These are phyloP conservation scores for Craterostigma plantagineum DNA, from an alignment of 257 asterid genomes.

Conservation along the genomic window DNA sequence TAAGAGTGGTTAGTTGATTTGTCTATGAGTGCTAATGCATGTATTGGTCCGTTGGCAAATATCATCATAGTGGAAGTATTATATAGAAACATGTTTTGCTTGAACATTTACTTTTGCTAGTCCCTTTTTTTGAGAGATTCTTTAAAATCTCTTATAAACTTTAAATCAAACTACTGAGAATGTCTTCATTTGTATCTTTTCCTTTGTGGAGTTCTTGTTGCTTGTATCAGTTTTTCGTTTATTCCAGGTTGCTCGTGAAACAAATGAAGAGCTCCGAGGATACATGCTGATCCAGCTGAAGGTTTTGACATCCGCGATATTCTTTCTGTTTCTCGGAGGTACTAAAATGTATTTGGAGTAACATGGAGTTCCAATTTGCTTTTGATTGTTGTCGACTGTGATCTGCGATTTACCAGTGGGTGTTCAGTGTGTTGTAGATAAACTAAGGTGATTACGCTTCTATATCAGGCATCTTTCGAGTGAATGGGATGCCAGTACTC, in stretches of 20 bases:
- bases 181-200: constrained; percentile 5
- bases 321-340: constrained; percentile 83
- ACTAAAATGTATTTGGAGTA: constrained; percentile 7
- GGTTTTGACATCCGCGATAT: constrained; percentile 82
- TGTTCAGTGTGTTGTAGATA: no score
- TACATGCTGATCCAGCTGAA: constrained; percentile 74
- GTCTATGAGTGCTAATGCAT: no score
- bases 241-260: constrained; percentile 82
- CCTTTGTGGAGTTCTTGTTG: not conserved
- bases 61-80: no score
- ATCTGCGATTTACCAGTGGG: no score
- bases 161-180: not conserved
- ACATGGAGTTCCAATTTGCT: no score
- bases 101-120: no score
- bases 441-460: not conserved
- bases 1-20: constrained; percentile 60
- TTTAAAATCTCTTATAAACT: no score
- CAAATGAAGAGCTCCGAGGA: constrained; percentile 83
- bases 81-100: no score
- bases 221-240: constrained; percentile 4
- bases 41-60: no score
- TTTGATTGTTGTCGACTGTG: no score
- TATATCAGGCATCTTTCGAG: constrained; percentile 65
- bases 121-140: no score
- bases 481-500: constrained; percentile 88